These are phyloP conservation scores for Odontarrhena argentea DNA, from an alignment of 345 rosid species.

Conservation along the genomic window DNA sequence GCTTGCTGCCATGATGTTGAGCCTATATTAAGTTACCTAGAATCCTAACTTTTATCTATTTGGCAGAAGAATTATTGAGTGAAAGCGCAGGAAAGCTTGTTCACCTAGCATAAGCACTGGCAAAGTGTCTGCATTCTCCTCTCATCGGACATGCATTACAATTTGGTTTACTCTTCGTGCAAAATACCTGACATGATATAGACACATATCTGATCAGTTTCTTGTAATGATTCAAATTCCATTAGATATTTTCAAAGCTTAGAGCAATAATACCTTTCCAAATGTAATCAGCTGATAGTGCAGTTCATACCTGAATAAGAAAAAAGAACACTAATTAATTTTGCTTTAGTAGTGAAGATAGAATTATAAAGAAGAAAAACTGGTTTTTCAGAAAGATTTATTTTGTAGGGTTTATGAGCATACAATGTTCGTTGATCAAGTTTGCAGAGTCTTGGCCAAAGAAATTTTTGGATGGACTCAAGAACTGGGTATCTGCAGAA, in stretches of 20 bases:
- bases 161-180: constrained; percentile 89
- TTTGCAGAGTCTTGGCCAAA: constrained; percentile 97
- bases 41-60: constrained; percentile 13
- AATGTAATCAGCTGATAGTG: constrained; percentile 97
- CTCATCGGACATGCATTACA: constrained; percentile 99
- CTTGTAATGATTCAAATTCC: constrained; percentile 17
- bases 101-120: constrained; percentile 98
- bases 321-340: constrained; percentile 35
- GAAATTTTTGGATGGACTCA: constrained; percentile 85
- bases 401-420: constrained; percentile 34
- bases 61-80: background rate
- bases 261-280: constrained; percentile 71
- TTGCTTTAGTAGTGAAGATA: constrained; percentile 4
- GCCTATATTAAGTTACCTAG: background rate
- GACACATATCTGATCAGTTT: constrained; percentile 18
- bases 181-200: constrained; percentile 71
- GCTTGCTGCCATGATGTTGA: constrained; percentile 17
- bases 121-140: constrained; percentile 96
- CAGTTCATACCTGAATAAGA: constrained; percentile 71
- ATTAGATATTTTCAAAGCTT: constrained; percentile 10
- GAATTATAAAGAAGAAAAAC: background rate
- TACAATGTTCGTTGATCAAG: constrained; percentile 91
- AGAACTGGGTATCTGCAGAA: constrained; percentile 76
- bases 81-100: constrained; percentile 36
- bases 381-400: constrained; percentile 19